These are phyloP conservation scores for Botrytis paeoniae DNA, from an alignment of 2,329 filamentous ascomycete species.

Conservation along the genomic window DNA sequence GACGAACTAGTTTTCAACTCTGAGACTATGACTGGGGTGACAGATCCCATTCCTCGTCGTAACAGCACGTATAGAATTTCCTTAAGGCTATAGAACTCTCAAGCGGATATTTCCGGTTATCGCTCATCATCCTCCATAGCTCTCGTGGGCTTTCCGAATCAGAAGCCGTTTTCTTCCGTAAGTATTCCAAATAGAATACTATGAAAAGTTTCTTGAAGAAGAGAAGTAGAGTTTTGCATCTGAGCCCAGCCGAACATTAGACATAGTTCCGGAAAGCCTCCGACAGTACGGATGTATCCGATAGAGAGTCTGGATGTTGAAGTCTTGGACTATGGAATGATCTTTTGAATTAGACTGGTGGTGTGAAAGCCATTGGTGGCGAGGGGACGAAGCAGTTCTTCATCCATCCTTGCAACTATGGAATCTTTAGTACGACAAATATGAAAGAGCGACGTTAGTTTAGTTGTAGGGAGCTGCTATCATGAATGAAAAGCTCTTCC, in stretches of 20 bases:
- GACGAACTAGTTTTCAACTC: slow-evolving; percentile 44
- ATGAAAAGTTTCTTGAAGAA: not conserved
- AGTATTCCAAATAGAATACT: not conserved
- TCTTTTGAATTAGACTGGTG: not conserved
- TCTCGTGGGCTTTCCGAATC: not conserved
- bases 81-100: not conserved
- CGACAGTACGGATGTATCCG: not conserved
- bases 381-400: not conserved
- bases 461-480: too few species aligned
- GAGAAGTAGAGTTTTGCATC: not conserved
- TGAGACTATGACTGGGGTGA: slow-evolving; percentile 69
- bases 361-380: not conserved
- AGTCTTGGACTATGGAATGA: not conserved
- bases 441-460: not conserved
- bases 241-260: not conserved
- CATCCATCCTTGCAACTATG: not conserved
- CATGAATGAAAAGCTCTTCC: not conserved
- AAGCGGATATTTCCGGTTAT: not conserved
- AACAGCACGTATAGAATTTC: not conserved
- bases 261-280: not conserved
- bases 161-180: slow-evolving; percentile 57
- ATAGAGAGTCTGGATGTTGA: not conserved
- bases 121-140: not conserved
- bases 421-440: not conserved
- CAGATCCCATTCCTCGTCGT: slow-evolving; percentile 58